Evolutionary conservation across 768 basidiomycete genomes (phyloP).

Genomic region (Russula griseocarnosa): DNA sequence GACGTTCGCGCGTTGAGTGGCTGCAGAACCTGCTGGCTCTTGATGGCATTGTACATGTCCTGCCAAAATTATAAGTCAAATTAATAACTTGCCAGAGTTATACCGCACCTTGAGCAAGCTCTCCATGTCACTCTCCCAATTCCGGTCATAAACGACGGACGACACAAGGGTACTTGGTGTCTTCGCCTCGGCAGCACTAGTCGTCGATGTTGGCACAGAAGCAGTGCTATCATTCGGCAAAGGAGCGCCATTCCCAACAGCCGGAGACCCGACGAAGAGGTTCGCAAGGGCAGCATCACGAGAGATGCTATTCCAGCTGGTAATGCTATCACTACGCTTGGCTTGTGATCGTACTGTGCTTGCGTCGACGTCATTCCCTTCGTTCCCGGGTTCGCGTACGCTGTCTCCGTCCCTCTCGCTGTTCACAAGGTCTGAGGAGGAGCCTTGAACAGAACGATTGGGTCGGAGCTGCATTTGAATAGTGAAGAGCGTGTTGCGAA

Average conservation of each 20-base stretch:
- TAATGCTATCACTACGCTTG: constrained; percentile 78
- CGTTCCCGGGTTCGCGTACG: constrained; percentile 51
- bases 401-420: constrained; percentile 73
- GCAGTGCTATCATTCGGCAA: constrained; percentile 59
- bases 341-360: constrained; percentile 43
- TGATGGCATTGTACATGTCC: constrained; percentile 95
- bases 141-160: constrained; percentile 52
- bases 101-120: constrained; percentile 66
- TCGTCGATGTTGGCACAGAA: constrained; percentile 49
- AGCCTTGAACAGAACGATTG: constrained; percentile 43
- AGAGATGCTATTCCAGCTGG: constrained; percentile 79
- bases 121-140: constrained; percentile 88
- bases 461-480: constrained; percentile 77
- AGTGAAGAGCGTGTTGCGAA: constrained; percentile 84
- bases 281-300: constrained; percentile 47
- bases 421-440: constrained; percentile 57
- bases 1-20: constrained; percentile 57
- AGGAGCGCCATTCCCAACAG: constrained; percentile 25
- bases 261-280: constrained; percentile 33
- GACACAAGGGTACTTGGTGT: constrained; percentile 34
- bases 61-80: constrained; percentile 32
- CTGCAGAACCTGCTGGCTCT: constrained; percentile 85
- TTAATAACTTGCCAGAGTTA: constrained; percentile 14
- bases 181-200: constrained; percentile 42
- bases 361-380: constrained; percentile 49